These are phyloP conservation scores for Colletotrichum tabaci DNA, from an alignment of 2,329 filamentous ascomycete species.

Conservation along the genomic window DNA sequence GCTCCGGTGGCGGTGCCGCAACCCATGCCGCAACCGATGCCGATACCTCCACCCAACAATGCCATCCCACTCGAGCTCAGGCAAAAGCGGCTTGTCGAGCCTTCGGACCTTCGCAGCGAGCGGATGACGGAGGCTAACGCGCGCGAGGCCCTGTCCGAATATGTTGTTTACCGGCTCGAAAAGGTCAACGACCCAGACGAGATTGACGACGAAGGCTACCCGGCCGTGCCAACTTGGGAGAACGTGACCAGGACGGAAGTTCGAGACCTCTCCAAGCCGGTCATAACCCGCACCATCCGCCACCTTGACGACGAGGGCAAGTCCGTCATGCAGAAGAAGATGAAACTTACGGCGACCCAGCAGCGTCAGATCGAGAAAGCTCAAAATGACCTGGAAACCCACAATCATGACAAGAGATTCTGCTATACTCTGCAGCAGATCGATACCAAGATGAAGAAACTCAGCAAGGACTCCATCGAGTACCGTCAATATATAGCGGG, in stretches of 20 bases:
- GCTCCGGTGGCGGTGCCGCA: slow-evolving; percentile 1
- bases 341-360: slow-evolving; percentile 52
- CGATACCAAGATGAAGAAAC: slow-evolving; percentile 54
- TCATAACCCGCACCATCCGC: slow-evolving; percentile 54
- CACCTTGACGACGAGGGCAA: slow-evolving; percentile 53
- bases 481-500: slow-evolving; percentile 33
- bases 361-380: slow-evolving; percentile 60
- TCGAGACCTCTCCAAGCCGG: slow-evolving; percentile 55
- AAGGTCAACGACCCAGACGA: slow-evolving; percentile 52
- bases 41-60: slow-evolving; percentile 28
- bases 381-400: slow-evolving; percentile 51
- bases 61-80: slow-evolving; percentile 41
- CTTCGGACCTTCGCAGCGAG: slow-evolving; percentile 56
- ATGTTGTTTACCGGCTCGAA: slow-evolving; percentile 59
- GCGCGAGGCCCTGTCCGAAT: slow-evolving; percentile 57
- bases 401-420: slow-evolving; percentile 57
- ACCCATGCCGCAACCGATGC: slow-evolving; percentile 10
- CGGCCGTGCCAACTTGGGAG: slow-evolving; percentile 57
- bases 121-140: slow-evolving; percentile 56
- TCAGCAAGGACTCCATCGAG: slow-evolving; percentile 44
- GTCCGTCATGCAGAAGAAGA: slow-evolving; percentile 56
- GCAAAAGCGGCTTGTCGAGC: slow-evolving; percentile 42
- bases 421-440: slow-evolving; percentile 61
- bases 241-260: slow-evolving; percentile 52
- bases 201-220: slow-evolving; percentile 55